These are phyloP conservation scores for Pneumocystis carinii DNA, from an alignment of 1,139 yeast genomes.

Conservation along the genomic window DNA sequence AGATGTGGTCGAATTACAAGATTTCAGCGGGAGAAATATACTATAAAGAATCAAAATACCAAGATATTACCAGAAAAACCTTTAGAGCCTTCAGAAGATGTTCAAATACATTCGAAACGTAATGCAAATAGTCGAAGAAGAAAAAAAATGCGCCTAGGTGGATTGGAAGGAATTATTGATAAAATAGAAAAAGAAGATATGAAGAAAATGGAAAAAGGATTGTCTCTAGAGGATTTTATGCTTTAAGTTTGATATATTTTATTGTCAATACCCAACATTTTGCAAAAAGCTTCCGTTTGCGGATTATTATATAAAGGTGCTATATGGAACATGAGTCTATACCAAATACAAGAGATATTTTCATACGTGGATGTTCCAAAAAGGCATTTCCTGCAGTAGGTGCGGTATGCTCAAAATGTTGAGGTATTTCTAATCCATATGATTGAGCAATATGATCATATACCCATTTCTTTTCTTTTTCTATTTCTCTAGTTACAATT, in stretches of 20 bases:
- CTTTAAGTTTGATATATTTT: not conserved
- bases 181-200: not conserved
- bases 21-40: not conserved
- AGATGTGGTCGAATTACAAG: not conserved
- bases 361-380: not conserved
- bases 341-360: not conserved
- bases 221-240: not conserved
- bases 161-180: not conserved
- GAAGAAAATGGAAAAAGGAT: not conserved
- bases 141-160: not conserved
- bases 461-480: constrained; percentile 21
- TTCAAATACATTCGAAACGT: not conserved
- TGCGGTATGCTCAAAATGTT: constrained; percentile 16
- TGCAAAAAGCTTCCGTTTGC: constrained; percentile 14
- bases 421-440: constrained; percentile 18
- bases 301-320: constrained; percentile 12
- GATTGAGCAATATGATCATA: constrained; percentile 17
- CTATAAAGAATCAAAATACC: not conserved
- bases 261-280: constrained; percentile 7
- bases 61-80: not conserved
- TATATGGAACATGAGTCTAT: not conserved
- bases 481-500: constrained; percentile 13
- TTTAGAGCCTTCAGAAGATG: not conserved
- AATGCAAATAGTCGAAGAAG: not conserved
- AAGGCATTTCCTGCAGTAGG: not conserved